Evolutionary conservation across 176 grass and related monocot genomes (phyloP).

Genomic region (Pharus latifolius): DNA sequence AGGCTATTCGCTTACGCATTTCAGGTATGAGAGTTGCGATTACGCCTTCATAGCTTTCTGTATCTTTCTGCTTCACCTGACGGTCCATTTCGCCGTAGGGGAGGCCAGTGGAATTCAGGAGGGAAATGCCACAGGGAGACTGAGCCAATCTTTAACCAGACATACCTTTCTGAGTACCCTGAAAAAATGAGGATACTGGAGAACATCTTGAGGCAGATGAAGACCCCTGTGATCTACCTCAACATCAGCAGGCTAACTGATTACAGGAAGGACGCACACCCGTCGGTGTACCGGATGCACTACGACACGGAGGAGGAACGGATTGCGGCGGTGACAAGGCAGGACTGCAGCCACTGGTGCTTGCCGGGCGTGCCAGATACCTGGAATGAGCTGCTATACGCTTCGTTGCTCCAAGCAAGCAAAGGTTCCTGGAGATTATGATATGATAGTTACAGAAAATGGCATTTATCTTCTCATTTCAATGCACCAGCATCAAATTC

Average conservation of each 20-base stretch:
- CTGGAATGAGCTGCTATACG: slow-evolving; percentile 84
- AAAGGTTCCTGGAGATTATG: slow-evolving; percentile 59
- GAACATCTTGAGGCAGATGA: slow-evolving; percentile 53
- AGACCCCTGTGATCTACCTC: slow-evolving; percentile 74
- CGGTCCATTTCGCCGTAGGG: slow-evolving; percentile 28
- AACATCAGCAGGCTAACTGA: slow-evolving; percentile 80
- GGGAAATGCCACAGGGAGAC: slow-evolving; percentile 74
- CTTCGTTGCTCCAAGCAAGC: slow-evolving; percentile 57
- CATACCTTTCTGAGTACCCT: slow-evolving; percentile 60
- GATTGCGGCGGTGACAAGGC: slow-evolving; percentile 36
- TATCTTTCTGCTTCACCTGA: not conserved
- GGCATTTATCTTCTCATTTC: not conserved
- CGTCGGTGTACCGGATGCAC: slow-evolving; percentile 55
- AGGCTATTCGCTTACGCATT: slow-evolving; percentile 73
- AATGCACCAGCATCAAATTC: not conserved
- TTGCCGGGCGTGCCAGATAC: slow-evolving; percentile 79
- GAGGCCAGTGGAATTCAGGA: slow-evolving; percentile 87
- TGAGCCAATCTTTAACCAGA: slow-evolving; percentile 65
- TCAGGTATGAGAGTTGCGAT: slow-evolving; percentile 43
- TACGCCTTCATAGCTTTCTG: not conserved
- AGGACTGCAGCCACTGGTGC: slow-evolving; percentile 99
- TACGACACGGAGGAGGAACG: slow-evolving; percentile 48
- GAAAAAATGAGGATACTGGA: slow-evolving; percentile 68
- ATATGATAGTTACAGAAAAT: not conserved
- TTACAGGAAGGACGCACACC: slow-evolving; percentile 80